phyloP scores from a whole-genome alignment of 768 basidiomycete species.

The Tulasnella sp. region DNA sequence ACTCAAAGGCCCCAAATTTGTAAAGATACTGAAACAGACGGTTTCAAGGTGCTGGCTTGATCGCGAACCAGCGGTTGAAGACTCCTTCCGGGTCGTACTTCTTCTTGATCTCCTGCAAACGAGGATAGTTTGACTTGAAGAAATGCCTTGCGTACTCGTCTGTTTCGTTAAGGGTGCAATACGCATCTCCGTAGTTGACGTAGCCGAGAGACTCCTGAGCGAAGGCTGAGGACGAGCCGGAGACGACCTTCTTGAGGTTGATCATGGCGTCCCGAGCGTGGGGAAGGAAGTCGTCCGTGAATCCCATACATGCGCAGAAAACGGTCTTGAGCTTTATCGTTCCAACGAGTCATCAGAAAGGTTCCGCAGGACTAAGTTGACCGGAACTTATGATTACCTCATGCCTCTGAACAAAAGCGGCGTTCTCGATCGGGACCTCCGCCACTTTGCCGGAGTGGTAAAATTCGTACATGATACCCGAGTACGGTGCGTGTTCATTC shows the following conservation, averaged over 20 bases:
- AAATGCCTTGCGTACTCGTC: background rate
- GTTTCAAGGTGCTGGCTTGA: background rate
- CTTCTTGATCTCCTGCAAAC: constrained; percentile 11
- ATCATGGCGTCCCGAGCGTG: background rate
- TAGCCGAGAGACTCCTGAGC: background rate
- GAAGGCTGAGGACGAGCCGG: background rate
- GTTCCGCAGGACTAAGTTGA: no score
- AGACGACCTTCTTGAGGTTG: background rate
- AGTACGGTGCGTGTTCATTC: background rate
- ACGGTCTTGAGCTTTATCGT: background rate
- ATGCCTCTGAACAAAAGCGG: background rate
- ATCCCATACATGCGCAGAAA: background rate
- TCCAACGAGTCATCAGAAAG: no score
- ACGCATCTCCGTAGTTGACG: background rate
- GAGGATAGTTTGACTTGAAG: constrained; percentile 12
- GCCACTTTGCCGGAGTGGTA: background rate
- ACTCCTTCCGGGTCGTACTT: constrained; percentile 14
- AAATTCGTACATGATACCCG: constrained; percentile 1
- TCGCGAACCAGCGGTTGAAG: constrained; percentile 16
- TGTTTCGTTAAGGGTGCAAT: background rate
- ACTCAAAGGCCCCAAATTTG: background rate
- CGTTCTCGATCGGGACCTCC: background rate
- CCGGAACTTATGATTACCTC: no score
- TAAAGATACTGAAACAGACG: background rate
- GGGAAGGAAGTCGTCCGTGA: background rate